A percentile compares a stretch with the other conserved stretches of the same genome.
These are phyloP conservation scores for Podila verticillata DNA, from an alignment of 192 early-diverging fungal genomes.

Conservation along the genomic window DNA sequence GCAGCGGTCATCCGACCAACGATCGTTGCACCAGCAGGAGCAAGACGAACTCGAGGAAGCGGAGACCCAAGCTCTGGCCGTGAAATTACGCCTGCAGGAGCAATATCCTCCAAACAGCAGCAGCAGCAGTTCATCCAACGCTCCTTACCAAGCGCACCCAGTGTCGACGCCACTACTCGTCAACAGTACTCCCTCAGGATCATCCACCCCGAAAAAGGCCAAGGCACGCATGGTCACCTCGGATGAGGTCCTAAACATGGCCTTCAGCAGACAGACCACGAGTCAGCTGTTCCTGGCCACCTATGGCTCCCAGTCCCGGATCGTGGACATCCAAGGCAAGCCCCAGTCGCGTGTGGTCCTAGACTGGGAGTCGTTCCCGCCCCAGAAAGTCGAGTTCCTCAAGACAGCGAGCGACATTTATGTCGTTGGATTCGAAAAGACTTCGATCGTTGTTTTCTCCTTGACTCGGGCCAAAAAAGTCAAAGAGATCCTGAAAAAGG, in stretches of 20 bases:
- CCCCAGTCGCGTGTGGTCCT: constrained; percentile 36
- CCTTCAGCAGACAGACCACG: constrained; percentile 23
- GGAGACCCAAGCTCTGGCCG: constrained; percentile 11
- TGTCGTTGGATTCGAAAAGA: constrained; percentile 43
- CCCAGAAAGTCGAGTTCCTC: constrained; percentile 45
- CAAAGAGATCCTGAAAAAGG: constrained; percentile 29
- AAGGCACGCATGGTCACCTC: constrained; percentile 48
- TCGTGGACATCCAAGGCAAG: constrained; percentile 36
- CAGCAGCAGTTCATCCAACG: not conserved
- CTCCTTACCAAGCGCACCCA: not conserved
- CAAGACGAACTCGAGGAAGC: constrained; percentile 28
- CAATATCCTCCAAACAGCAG: not conserved
- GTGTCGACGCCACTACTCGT: not conserved
- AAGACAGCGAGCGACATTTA: constrained; percentile 35
- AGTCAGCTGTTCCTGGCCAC: constrained; percentile 38
- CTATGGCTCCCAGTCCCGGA: constrained; percentile 34
- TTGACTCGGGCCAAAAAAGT: constrained; percentile 30
- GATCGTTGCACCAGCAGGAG: constrained; percentile 20
- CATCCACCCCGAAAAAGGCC: not conserved
- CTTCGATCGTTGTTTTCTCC: constrained; percentile 25
- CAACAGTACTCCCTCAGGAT: not conserved
- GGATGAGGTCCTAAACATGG: constrained; percentile 36
- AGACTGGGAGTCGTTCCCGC: constrained; percentile 29
- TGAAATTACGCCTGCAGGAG: constrained; percentile 8
- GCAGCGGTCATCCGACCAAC: constrained; percentile 32